Base-by-base conservation (phyloP, 2,329 filamentous ascomycete species). In the Talaromyces islandicus region DNA sequence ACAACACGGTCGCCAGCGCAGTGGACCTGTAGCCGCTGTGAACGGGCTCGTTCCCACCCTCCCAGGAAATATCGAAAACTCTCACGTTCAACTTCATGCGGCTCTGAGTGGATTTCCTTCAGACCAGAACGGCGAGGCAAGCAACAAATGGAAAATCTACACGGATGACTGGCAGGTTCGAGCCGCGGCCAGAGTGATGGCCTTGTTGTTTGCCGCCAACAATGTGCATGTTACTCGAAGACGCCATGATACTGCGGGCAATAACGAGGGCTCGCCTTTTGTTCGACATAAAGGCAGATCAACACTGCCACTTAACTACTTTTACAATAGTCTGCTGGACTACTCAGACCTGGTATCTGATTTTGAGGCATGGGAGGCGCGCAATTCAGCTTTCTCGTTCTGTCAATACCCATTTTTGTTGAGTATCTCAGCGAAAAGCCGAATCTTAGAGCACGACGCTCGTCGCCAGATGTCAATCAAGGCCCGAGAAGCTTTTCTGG, bases 361-460 rank as follows among this genome's bases (percentile, higher is more conserved):
- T 71, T 96, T 95, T 68, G 91, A 96, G 69, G 82, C 85, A 10
- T 97, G 92, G 92, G 92, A 96, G 70, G 83, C 85, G 4, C 88
- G 84, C 64, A 82, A 83, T 56, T 82, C 83, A 21, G 90, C 86
- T 65, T 96, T 96, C 70, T 85, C 90, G 0, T 96, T 97, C 70
- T 96, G 92, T 70, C 91, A 96, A 70, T 96, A 95, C 68, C 91
- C 92, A 0, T 95, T 96, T 68, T 87, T 96, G 66, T 80, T 97
- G 46, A 96, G 91, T 63, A 92, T 97, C 64, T 92, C 91, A 80
- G 89, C 92, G 29, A 97, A 97, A 74, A 96, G 94, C 61, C 88
- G 88, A 64, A 93, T 96, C 53, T 80, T 96, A 67, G 91, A 96
- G 69, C 85, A 95, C 68, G 92, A 97, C 73, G 90, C 91, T 7